phyloP scores from a whole-genome alignment of 331 rosid genomes.

The Pyrus hybrid region DNA sequence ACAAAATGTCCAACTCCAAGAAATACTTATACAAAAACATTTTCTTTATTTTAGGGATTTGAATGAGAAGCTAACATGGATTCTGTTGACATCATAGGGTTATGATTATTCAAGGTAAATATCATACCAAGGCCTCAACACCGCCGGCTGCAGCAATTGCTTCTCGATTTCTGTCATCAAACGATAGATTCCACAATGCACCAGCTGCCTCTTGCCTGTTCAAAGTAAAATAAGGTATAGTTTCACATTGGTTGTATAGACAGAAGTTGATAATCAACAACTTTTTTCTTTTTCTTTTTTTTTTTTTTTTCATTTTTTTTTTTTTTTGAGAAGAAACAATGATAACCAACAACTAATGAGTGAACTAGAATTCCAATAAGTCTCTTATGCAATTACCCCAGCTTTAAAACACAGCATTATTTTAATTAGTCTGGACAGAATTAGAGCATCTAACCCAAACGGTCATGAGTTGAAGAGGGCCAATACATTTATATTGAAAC shows the following conservation, averaged over 20 bases:
- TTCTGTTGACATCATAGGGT: not conserved
- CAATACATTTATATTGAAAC: not conserved
- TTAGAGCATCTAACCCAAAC: not conserved
- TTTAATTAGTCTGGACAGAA: not conserved
- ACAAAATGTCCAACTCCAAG: not conserved
- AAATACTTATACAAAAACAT: not conserved
- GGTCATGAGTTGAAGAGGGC: not conserved
- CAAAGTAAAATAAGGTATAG: not conserved
- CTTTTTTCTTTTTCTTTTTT: too few relatives aligned
- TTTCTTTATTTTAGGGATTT: not conserved
- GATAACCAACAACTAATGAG: not conserved
- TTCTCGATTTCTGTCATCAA: slow-evolving; percentile 97
- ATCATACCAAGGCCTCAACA: slow-evolving; percentile 91
- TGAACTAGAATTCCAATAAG: not conserved
- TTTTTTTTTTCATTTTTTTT: too few relatives aligned
- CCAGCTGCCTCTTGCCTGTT: slow-evolving; percentile 99
- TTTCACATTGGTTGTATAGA: not conserved
- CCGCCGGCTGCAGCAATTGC: slow-evolving; percentile 97
- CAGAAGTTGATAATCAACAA: not conserved
- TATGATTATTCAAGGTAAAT: not conserved
- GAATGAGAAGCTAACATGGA: not conserved
- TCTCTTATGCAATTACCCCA: not conserved
- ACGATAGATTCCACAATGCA: slow-evolving; percentile 96
- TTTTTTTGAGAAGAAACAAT: not conserved
- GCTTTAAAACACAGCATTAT: not conserved